Evolutionary conservation across 1,139 yeast species (phyloP).

Genomic region (Nadsonia starkeyi-henricii): DNA sequence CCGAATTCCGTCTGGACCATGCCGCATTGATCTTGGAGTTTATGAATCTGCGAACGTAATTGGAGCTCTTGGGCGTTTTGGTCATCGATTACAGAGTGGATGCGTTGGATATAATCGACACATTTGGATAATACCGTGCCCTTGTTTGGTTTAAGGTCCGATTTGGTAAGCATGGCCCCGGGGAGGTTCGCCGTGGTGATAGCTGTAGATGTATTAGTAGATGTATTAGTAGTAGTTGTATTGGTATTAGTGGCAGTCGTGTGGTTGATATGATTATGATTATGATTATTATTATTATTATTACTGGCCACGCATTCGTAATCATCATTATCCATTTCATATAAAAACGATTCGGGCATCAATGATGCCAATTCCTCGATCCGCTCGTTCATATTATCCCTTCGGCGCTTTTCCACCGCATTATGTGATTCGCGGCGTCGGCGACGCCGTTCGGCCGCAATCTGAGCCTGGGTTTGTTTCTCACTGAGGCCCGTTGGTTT

Average conservation of each 20-base stretch:
- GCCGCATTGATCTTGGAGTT: conserved; percentile 33
- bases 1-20: conserved; percentile 36
- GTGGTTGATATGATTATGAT: not conserved
- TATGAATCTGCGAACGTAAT: conserved; percentile 45
- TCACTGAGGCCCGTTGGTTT: conserved; percentile 4
- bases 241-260: not conserved
- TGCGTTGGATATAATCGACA: conserved; percentile 64
- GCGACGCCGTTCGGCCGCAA: conserved; percentile 22
- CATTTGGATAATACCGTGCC: conserved; percentile 79
- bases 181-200: no score
- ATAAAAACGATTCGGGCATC: conserved; percentile 52
- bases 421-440: conserved; percentile 32
- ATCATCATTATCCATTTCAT: conserved; percentile 3
- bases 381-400: conserved; percentile 81
- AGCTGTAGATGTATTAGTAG: no score
- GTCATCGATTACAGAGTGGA: conserved; percentile 61
- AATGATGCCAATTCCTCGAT: conserved; percentile 66
- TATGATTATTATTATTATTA: no score
- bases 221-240: no score
- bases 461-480: conserved; percentile 12
- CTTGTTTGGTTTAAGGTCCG: conserved; percentile 74
- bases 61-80: conserved; percentile 66
- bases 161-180: not conserved
- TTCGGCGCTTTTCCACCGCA: conserved; percentile 47
- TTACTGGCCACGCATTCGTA: no score